Evolutionary conservation across 495 filamentous ascomycete genomes (phyloP), one percentile per base, ranked within the genome.

Genomic region (Halenospora varia): DNA sequence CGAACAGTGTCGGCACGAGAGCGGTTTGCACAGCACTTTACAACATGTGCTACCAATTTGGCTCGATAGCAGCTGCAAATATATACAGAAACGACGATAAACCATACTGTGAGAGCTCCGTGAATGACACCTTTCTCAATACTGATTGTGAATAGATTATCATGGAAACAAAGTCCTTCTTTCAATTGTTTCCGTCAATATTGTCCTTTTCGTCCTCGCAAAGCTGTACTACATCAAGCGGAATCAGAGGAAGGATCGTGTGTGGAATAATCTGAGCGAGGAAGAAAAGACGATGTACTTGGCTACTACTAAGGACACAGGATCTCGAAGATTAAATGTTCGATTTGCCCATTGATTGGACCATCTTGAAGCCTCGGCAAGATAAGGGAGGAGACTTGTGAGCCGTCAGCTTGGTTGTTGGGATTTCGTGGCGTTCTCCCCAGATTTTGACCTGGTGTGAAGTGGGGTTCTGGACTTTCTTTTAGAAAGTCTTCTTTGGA

Each of bases 41-140:
- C 68, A 91, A 91, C 71, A 90, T 90, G 85, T 76, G 71, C 25
- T 82, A 88, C 2, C 86, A 90, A 63, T 72, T 76, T 0, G 77
- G 78, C 23, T 82, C 73, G n/a, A 84, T 89, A 49, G 10, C 20
- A 2, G 22, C 44, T 8, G 79, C 87, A 42, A 71, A 70, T 39
- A 71, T 88, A 48, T 89, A 88, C 60, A 77, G 78, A 3, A 70
- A 75, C 17, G 63, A 79, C 18, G 86, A 88, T 63, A 82, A 81
- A 54, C 86, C 85, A 0, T 70, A 79, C 45, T 68, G 75, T 2
- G 79, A 78, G 1, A 82, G 80, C 23, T 73, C 77, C 9, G 70
- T 83, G 41, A 83, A 82, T 67, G 75, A 77, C 22, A 73, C 74
- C 0, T 59, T 72, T 17, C 80, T 83, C 29, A 73, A 4, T 15